A percentile compares a stretch with the other conserved stretches of the same genome.
phyloP scores from a whole-genome alignment of 129 eudicot species.

The Artemisia tridentata region DNA sequence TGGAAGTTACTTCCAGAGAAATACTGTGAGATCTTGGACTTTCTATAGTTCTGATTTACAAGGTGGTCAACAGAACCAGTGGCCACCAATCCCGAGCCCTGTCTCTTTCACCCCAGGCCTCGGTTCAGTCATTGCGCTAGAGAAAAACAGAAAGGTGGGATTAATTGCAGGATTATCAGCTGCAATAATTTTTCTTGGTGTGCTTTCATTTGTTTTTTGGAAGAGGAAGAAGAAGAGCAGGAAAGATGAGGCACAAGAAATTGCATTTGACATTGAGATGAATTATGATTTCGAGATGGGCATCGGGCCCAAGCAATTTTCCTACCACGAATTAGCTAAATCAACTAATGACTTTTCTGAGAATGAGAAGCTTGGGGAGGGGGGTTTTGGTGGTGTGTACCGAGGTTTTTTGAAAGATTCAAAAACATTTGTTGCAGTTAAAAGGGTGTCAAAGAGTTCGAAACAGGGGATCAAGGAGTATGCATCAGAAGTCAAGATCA shows the following conservation, averaged over 20 bases:
- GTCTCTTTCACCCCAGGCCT: no score
- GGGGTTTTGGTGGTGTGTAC: constrained; percentile 41
- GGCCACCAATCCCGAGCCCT: background rate
- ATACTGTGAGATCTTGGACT: constrained; percentile 22
- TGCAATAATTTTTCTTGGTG: background rate
- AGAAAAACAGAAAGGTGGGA: background rate
- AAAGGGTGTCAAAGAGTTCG: constrained; percentile 35
- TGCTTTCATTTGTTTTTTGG: constrained; percentile 9
- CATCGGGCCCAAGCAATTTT: constrained; percentile 25
- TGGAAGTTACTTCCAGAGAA: background rate
- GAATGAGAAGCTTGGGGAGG: constrained; percentile 40
- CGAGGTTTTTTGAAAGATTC: constrained; percentile 31
- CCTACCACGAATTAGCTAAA: constrained; percentile 23
- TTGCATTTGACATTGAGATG: constrained; percentile 17
- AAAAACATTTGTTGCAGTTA: constrained; percentile 26
- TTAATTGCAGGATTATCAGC: constrained; percentile 4
- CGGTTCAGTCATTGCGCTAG: no score
- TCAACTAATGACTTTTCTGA: constrained; percentile 31
- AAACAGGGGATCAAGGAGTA: constrained; percentile 44
- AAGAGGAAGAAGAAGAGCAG: constrained; percentile 20
- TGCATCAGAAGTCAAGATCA: constrained; percentile 39
- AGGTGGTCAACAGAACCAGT: background rate
- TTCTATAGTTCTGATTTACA: constrained; percentile 24
- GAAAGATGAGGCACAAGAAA: background rate
- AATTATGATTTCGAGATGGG: constrained; percentile 26